Base-by-base conservation (phyloP, 2,329 filamentous ascomycete species). In the Bipolaris cookei region DNA sequence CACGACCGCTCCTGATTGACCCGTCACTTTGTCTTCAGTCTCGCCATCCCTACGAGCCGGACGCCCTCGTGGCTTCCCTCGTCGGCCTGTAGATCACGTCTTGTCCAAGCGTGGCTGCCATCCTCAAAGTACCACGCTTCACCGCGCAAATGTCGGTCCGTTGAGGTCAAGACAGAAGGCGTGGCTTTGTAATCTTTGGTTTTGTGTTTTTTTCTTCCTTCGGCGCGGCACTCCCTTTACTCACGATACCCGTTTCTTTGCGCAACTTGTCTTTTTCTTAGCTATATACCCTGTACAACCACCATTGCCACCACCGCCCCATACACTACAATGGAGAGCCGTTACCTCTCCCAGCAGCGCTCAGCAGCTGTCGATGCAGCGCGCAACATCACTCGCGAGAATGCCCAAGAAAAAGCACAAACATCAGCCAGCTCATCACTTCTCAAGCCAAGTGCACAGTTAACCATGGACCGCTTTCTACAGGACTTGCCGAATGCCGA, bases 401-500 rank as follows among this genome's bases (percentile, higher is more conserved):
- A 56, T 16, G 65, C 65, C 20, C 51, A 44, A 20, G 50, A 59
- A n/a, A 60, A 23, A n/a, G 32, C 51, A 39, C 59, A 55, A 16
- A 51, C 53, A 21, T 60, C 63, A 46, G 64, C 69, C 42, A 67
- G 63, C 59, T 63, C 73, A 44, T 72, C 74, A 41, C 67, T 71
- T 43, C 65, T 76, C 51, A 72, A 75, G 47, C 73, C 75, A 57
- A 70, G 72, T 71, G 74, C 75, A 58, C 72, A 77, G 65, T 74
- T 78, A 63, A 78, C 76, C 64, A 67, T 79, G 71, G 75, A 76
- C 63, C 75, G 76, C 63, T 78, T 77, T 65, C 62, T 79, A 43
- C 77, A 78, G 76, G 76, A 78, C 63, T 68, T 79, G 45, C 73
- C 74, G 39, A 71, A 76, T 57, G 76, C 77, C 58, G 77, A 79